These are phyloP conservation scores for Phaffia australis DNA, from an alignment of 768 basidiomycete genomes.

Conservation along the genomic window DNA sequence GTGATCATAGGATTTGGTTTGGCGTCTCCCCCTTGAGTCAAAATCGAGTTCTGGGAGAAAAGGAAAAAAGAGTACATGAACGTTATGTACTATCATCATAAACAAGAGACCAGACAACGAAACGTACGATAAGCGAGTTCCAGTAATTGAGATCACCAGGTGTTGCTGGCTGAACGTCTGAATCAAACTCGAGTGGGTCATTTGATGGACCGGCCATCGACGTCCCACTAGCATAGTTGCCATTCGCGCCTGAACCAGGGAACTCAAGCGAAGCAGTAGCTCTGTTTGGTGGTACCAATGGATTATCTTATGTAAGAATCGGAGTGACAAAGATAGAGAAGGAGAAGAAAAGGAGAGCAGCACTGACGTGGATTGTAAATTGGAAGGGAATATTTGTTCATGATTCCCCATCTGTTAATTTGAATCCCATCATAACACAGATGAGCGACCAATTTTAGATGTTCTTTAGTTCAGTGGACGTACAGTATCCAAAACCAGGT, in stretches of 20 bases:
- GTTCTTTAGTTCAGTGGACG: neutral
- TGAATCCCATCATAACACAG: neutral
- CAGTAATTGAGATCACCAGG: conserved; percentile 13
- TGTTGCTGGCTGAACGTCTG: neutral
- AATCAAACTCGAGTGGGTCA: neutral
- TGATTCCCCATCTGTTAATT: conserved; percentile 5
- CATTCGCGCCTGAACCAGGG: neutral
- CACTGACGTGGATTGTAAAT: too few species aligned
- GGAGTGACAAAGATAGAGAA: conserved; percentile 12
- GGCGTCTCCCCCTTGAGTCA: conserved; percentile 17
- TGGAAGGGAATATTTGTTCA: conserved; percentile 20
- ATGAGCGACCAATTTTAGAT: neutral
- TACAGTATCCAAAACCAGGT: conserved; percentile 22
- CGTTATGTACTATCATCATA: too few species aligned
- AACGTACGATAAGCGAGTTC: conserved; percentile 15
- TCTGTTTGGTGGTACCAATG: neutral
- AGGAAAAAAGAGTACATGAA: neutral
- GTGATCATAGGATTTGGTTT: too few species aligned
- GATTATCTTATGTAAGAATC: neutral
- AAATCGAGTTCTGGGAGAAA: conserved; percentile 11
- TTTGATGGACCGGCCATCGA: neutral
- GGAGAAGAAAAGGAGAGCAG: neutral
- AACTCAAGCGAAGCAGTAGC: neutral
- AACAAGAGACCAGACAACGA: neutral
- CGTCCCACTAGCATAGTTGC: neutral